phyloP scores from a whole-genome alignment of 1,139 yeast species.

The Geotrichum siamense region DNA sequence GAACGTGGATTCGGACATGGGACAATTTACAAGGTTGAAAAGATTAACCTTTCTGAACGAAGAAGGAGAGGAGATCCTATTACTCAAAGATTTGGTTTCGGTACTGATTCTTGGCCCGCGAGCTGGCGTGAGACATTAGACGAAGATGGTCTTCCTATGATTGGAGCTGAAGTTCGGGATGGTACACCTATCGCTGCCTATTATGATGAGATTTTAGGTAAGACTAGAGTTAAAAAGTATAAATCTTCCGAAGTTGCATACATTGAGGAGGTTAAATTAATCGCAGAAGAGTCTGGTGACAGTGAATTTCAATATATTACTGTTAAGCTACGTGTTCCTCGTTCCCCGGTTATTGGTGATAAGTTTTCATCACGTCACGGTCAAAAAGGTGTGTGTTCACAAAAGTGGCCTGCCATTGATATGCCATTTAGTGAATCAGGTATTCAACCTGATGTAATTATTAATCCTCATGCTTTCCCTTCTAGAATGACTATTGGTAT shows the following conservation, averaged over 20 bases:
- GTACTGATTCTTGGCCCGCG: constrained; percentile 86
- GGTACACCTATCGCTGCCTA: constrained; percentile 96
- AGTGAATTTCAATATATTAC: constrained; percentile 79
- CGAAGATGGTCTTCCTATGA: constrained; percentile 84
- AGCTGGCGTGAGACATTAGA: constrained; percentile 84
- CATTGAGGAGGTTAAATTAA: constrained; percentile 87
- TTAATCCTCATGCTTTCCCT: constrained; percentile 99
- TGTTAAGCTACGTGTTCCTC: constrained; percentile 82
- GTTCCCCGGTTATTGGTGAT: constrained; percentile 95
- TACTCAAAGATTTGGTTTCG: constrained; percentile 92
- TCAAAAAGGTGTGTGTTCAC: constrained; percentile 98
- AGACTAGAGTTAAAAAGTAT: constrained; percentile 85
- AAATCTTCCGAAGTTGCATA: constrained; percentile 93
- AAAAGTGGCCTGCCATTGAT: constrained; percentile 95
- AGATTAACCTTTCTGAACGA: constrained; percentile 68
- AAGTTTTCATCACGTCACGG: constrained; percentile 98
- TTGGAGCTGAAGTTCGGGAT: constrained; percentile 82
- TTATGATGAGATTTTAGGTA: constrained; percentile 84
- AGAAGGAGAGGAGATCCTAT: constrained; percentile 93
- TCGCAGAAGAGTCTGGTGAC: constrained; percentile 77
- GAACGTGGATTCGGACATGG: constrained; percentile 99
- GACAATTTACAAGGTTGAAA: constrained; percentile 90
- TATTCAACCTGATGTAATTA: constrained; percentile 86
- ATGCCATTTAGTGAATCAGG: constrained; percentile 96
- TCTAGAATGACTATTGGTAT: constrained; percentile 99